These are phyloP conservation scores for Acephala macrosclerotiorum DNA, from an alignment of 2,329 filamentous ascomycete species.

Conservation along the genomic window DNA sequence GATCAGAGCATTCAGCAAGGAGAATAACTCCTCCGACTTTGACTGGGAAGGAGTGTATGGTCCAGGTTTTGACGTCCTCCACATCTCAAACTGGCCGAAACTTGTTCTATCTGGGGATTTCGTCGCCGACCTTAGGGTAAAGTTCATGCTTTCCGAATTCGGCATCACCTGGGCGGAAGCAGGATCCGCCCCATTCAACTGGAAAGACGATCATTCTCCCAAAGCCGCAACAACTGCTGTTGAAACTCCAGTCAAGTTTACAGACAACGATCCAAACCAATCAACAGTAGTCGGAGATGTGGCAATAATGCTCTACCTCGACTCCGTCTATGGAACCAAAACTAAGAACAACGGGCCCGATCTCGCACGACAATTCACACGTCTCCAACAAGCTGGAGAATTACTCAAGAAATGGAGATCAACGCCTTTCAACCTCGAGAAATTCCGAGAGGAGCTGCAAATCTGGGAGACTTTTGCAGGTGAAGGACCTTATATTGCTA, in stretches of 20 bases:
- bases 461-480: conserved; percentile 33
- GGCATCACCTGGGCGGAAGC: conserved; percentile 49
- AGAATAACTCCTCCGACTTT: conserved; percentile 79
- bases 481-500: conserved; percentile 52
- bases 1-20: conserved; percentile 80
- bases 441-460: conserved; percentile 42
- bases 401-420: conserved; percentile 38
- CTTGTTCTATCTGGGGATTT: conserved; percentile 58
- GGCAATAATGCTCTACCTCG: conserved; percentile 66
- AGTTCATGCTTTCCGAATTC: conserved; percentile 57
- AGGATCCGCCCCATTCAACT: conserved; percentile 39
- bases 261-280: conserved; percentile 59
- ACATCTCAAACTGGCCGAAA: conserved; percentile 54
- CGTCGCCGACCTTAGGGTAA: conserved; percentile 57
- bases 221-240: conserved; percentile 28
- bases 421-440: conserved; percentile 31
- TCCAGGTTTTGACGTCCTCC: conserved; percentile 81
- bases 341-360: conserved; percentile 30
- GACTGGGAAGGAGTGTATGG: conserved; percentile 82
- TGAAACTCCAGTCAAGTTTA: conserved; percentile 54
- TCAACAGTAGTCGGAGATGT: conserved; percentile 58
- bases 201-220: conserved; percentile 36
- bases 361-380: conserved; percentile 37
- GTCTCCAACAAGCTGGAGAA: conserved; percentile 33
- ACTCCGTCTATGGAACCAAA: conserved; percentile 55